Conservation (phyloP, 805 yeast species). For the Myxozyma kluyveri region DNA sequence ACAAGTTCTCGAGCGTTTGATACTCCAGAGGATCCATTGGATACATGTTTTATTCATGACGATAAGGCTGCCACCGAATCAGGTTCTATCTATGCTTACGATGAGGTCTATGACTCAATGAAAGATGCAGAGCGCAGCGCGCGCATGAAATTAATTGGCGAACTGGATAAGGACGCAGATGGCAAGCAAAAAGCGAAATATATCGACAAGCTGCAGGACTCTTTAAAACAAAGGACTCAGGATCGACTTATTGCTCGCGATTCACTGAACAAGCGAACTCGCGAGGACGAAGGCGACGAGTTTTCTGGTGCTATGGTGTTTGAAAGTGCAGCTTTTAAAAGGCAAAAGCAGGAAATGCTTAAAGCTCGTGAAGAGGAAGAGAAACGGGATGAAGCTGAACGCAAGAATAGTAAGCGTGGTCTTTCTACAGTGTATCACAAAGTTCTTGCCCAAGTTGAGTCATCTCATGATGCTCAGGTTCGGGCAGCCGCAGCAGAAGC, state of each 20-base stretch:
- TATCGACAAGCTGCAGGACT: constrained; percentile 44
- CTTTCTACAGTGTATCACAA: constrained; percentile 20
- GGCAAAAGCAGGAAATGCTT: constrained; percentile 39
- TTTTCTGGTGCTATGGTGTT: constrained; percentile 46
- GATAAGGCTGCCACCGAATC: constrained; percentile 13
- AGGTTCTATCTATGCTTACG: constrained; percentile 44
- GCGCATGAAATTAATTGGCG: constrained; percentile 3
- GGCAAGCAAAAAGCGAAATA: constrained; percentile 37
- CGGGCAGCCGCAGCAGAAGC: constrained; percentile 27
- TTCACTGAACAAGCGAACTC: constrained; percentile 40
- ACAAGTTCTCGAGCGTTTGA: not conserved
- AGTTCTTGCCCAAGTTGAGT: constrained; percentile 15
- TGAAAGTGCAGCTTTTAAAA: constrained; percentile 49
- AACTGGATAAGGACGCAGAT: constrained; percentile 20
- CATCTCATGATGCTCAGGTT: constrained; percentile 20
- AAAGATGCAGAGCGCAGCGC: constrained; percentile 34
- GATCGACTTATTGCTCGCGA: constrained; percentile 47
- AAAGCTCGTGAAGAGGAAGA: constrained; percentile 28
- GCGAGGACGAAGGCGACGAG: constrained; percentile 44
- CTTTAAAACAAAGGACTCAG: constrained; percentile 47
- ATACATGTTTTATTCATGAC: too few relatives aligned
- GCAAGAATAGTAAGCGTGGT: constrained; percentile 7
- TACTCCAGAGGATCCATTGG: not conserved
- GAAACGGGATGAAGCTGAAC: constrained; percentile 10
- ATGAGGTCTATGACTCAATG: constrained; percentile 49